Evolutionary conservation across 2,329 filamentous ascomycete species (phyloP), one percentile per base, ranked within the genome.

Genomic region (Pseudocercospora crystallina): DNA sequence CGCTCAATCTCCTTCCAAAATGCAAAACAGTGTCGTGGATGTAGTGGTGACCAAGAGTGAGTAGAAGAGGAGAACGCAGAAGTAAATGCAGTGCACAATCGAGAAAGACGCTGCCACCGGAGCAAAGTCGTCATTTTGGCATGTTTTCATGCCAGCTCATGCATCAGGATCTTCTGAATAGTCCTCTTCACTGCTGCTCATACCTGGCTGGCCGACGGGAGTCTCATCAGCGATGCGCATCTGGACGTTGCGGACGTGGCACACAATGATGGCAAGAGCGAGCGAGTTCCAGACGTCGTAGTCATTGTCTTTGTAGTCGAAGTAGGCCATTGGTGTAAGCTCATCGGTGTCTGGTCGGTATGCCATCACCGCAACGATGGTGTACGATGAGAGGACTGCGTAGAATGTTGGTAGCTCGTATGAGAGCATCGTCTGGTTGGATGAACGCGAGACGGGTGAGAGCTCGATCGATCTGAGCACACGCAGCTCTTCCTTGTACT

Each of bases 211-310:
- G 12, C 63, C 64, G 34, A 65, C 41, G 9, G 62, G 60, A 8
- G 61, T 65, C 35, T 66, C 67, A 32, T 71, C 64, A 35, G 72
- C 70, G 15, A 80, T 66, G 47, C 72, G 65, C 44, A 73, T 56
- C 72, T 80, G 73, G 31, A 74, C 71, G 51, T 78, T 76, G 5
- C 80, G 73, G 46, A 76, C 74, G 61, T 80, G 76, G 54, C 80
- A 73, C 9, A 80, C 70, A 5, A 80, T 68, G 50, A 84, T 80
- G 0, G 80, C 78, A 43, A 84, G 57, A 0, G 80, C 79, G 3
- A 84, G 68, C 4, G 76, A 73, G 60, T 82, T 82, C 81, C 81
- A 85, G 2, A 83, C 80, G 61, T 84, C 81, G 52, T 79, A 77
- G 1, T 74, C 74, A 8, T 66, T 63, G 37, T 80, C 73, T 3